These are phyloP conservation scores for Mortierella sp. DNA, from an alignment of 371 early-diverging fungal species.

Conservation along the genomic window DNA sequence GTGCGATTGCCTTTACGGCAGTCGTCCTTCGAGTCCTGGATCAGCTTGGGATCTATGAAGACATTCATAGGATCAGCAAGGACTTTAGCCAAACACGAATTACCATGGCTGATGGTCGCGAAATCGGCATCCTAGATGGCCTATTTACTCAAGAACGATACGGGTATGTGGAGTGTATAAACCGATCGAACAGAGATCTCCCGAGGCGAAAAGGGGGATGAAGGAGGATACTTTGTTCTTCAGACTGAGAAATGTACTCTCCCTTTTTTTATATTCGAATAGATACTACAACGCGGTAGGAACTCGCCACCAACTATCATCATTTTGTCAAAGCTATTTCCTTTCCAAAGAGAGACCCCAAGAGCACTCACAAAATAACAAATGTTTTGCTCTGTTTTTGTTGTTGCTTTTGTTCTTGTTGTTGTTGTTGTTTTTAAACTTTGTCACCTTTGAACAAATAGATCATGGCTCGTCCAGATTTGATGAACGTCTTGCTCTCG, in stretches of 20 bases:
- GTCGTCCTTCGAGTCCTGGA: slow-evolving; percentile 21
- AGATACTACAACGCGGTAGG: slow-evolving; percentile 13
- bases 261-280: background rate
- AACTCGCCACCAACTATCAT: too few species aligned
- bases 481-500: slow-evolving; percentile 12
- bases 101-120: slow-evolving; percentile 5
- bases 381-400: too few species aligned
- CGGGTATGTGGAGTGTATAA: slow-evolving; percentile 3
- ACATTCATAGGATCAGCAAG: background rate
- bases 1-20: slow-evolving; percentile 12
- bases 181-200: too few species aligned
- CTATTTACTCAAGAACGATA: slow-evolving; percentile 6
- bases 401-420: too few species aligned
- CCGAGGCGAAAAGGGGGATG: too few species aligned
- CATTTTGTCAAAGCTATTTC: too few species aligned
- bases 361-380: too few species aligned
- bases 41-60: slow-evolving; percentile 12
- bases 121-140: slow-evolving; percentile 5
- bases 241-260: background rate
- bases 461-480: slow-evolving; percentile 12
- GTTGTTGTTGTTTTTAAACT: too few species aligned
- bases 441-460: too few species aligned
- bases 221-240: background rate
- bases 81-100: slow-evolving; percentile 2
- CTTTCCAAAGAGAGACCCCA: too few species aligned